Evolutionary conservation across 2,329 filamentous ascomycete species (phyloP).

Genomic region (Aureobasidium sp.): DNA sequence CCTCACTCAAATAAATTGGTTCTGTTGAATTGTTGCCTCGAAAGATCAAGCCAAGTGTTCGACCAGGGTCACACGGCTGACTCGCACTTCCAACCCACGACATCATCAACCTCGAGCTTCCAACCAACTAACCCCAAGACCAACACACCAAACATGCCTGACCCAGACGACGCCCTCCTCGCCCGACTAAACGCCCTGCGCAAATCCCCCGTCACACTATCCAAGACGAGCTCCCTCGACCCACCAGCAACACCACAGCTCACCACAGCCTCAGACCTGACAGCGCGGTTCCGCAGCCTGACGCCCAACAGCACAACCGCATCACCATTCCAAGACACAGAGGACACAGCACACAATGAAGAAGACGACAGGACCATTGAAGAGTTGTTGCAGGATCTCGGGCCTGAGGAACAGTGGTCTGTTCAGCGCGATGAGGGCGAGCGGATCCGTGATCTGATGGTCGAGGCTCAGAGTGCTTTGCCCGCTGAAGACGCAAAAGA

Average conservation of each 20-base stretch:
- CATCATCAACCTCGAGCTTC: neutral
- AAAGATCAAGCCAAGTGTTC: neutral
- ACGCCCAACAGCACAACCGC: conserved; percentile 8
- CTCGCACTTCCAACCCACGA: neutral
- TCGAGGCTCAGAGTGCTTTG: conserved; percentile 33
- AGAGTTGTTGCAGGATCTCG: conserved; percentile 36
- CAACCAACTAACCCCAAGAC: neutral
- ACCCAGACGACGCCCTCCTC: conserved; percentile 34
- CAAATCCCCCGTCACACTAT: conserved; percentile 32
- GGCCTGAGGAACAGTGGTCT: conserved; percentile 31
- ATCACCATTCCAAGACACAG: conserved; percentile 17
- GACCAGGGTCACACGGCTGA: neutral
- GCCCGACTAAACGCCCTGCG: conserved; percentile 42
- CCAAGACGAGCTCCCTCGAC: conserved; percentile 8
- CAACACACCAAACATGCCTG: conserved; percentile 5
- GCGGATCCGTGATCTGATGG: conserved; percentile 32
- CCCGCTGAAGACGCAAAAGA: conserved; percentile 21
- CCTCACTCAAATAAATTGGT: no score
- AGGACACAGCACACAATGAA: conserved; percentile 25
- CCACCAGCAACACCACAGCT: conserved; percentile 17
- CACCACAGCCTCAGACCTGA: conserved; percentile 25
- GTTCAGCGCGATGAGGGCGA: conserved; percentile 32
- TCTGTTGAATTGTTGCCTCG: no score
- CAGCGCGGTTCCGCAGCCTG: conserved; percentile 24
- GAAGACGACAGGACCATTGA: conserved; percentile 40